Conservation (phyloP, 2,329 filamentous ascomycete genomes). For the Trichoderma breve region DNA sequence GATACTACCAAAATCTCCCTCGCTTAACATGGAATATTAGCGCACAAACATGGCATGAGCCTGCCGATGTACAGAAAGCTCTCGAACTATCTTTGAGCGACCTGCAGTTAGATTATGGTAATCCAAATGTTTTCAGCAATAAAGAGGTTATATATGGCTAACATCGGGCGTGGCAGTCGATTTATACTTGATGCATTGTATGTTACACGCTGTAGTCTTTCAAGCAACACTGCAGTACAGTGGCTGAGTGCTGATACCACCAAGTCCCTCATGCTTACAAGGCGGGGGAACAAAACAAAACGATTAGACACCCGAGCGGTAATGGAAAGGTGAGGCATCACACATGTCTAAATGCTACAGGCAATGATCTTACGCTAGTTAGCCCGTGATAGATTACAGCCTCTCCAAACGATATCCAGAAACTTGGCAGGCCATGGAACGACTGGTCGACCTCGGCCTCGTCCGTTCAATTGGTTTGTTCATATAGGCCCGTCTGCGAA, state of each 20-base stretch:
- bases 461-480: not conserved
- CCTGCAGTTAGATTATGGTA: slow-evolving; percentile 6
- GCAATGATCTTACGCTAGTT: not conserved
- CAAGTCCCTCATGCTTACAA: slow-evolving; percentile 14
- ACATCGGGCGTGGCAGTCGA: not conserved
- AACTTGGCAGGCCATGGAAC: slow-evolving; percentile 10
- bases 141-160: not conserved
- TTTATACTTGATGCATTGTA: slow-evolving; percentile 14
- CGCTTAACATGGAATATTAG: not conserved
- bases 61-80: not conserved
- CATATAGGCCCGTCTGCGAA: rapidly evolving
- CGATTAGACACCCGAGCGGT: slow-evolving; percentile 6
- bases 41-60: slow-evolving; percentile 13
- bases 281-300: slow-evolving; percentile 5
- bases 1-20: not conserved
- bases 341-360: not conserved
- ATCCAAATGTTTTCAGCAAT: not conserved
- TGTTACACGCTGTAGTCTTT: not conserved
- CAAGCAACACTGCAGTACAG: not conserved
- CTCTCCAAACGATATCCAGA: slow-evolving; percentile 5
- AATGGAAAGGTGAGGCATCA: not conserved
- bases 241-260: not conserved
- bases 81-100: not conserved
- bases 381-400: slow-evolving; percentile 9
- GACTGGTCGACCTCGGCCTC: not conserved